phyloP scores from a whole-genome alignment of 371 early-diverging fungal genomes.

The Homolaphlyctis polyrhiza region DNA sequence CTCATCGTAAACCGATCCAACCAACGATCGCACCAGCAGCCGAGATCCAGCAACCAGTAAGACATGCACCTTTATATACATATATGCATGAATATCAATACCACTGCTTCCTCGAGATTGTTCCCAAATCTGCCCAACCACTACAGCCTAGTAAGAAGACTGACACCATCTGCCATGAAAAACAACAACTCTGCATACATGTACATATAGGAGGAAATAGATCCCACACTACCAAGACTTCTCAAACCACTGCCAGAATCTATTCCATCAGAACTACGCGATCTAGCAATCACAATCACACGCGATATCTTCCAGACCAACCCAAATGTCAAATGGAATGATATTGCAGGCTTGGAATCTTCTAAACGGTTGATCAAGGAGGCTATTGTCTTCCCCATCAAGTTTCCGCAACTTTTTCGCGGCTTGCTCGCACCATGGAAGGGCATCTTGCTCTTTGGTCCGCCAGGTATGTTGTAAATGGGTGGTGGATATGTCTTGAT shows the following conservation, averaged over 20 bases:
- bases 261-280: constrained; percentile 31
- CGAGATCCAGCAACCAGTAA: background rate
- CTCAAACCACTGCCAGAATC: constrained; percentile 40
- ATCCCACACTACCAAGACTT: no score
- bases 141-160: no score
- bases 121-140: no score
- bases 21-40: constrained; percentile 15
- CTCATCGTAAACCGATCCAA: no score
- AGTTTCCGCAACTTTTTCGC: constrained; percentile 52
- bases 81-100: no score
- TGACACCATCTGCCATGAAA: no score
- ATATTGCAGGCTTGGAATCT: constrained; percentile 56
- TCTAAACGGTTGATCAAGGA: constrained; percentile 61
- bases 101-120: no score
- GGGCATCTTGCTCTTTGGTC: constrained; percentile 91
- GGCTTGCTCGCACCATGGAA: constrained; percentile 65
- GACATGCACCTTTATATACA: no score
- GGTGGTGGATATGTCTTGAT: no score
- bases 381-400: constrained; percentile 63
- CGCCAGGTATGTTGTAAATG: no score
- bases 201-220: constrained; percentile 1
- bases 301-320: constrained; percentile 43
- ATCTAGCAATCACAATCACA: constrained; percentile 41
- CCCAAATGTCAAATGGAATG: constrained; percentile 51
- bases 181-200: background rate